Conservation (phyloP, 1,139 yeast genomes). For the Tardiomyces digboiensis region DNA sequence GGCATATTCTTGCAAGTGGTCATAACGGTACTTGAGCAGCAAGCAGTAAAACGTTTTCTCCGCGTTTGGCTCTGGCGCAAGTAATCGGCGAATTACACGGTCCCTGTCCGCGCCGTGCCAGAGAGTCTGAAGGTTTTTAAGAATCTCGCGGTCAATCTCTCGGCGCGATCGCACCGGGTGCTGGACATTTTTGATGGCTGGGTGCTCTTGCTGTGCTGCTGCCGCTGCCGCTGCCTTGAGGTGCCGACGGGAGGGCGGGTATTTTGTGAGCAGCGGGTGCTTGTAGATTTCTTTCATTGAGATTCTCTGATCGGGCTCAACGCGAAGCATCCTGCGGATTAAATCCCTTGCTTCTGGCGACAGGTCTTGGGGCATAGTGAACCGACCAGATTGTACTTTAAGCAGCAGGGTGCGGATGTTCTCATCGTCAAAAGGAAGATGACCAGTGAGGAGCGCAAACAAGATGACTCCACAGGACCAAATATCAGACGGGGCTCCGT, state of each 20-base stretch:
- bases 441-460: conserved; percentile 90
- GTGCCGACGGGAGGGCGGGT: conserved; percentile 33
- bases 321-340: conserved; percentile 70
- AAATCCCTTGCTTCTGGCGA: conserved; percentile 81
- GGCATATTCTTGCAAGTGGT: conserved; percentile 35
- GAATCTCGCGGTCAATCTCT: conserved; percentile 72
- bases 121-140: conserved; percentile 75
- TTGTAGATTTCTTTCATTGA: conserved; percentile 59
- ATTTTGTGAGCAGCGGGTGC: conserved; percentile 76
- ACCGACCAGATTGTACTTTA: conserved; percentile 88
- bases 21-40: conserved; percentile 74
- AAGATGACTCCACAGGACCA: conserved; percentile 98
- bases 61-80: conserved; percentile 53
- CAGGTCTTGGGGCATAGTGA: conserved; percentile 70
- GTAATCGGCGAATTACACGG: conserved; percentile 47
- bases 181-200: conserved; percentile 22
- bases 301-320: conserved; percentile 72
- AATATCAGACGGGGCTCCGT: conserved; percentile 95
- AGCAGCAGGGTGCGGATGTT: conserved; percentile 75
- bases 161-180: conserved; percentile 40
- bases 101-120: conserved; percentile 82
- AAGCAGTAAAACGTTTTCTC: conserved; percentile 89
- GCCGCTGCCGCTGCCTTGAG: not conserved
- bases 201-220: conserved; percentile 4
- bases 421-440: conserved; percentile 95